These are phyloP conservation scores for Metschnikowia picachoensis DNA, from an alignment of 805 yeast species.

Conservation along the genomic window DNA sequence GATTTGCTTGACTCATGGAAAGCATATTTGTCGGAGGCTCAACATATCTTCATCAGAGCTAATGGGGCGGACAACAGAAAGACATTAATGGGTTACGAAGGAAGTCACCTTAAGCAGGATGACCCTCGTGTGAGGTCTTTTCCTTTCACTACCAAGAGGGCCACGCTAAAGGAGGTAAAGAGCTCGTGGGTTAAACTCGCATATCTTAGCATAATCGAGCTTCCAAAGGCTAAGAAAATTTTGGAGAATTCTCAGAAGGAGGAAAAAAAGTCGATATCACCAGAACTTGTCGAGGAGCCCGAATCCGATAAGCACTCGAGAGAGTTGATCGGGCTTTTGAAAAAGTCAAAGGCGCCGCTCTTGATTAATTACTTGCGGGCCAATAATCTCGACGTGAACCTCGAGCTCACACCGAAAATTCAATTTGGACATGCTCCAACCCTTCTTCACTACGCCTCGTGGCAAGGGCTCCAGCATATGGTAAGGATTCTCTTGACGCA, in stretches of 20 bases:
- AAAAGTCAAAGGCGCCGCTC: slow-evolving; percentile 74
- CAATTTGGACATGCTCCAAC: slow-evolving; percentile 63
- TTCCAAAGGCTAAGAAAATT: slow-evolving; percentile 43
- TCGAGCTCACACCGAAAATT: slow-evolving; percentile 50
- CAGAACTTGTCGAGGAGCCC: slow-evolving; percentile 12
- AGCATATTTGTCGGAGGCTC: slow-evolving; percentile 53
- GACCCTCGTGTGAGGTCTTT: slow-evolving; percentile 66
- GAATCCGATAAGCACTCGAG: slow-evolving; percentile 46
- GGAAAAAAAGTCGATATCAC: slow-evolving; percentile 13
- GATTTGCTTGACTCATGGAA: slow-evolving; percentile 67
- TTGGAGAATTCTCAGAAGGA: slow-evolving; percentile 10
- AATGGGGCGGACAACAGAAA: slow-evolving; percentile 66
- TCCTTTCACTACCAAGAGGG: slow-evolving; percentile 89
- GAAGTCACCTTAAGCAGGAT: slow-evolving; percentile 44
- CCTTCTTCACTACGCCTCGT: slow-evolving; percentile 72
- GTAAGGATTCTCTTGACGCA: slow-evolving; percentile 58
- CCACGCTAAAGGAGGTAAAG: slow-evolving; percentile 76
- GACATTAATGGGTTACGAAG: slow-evolving; percentile 63
- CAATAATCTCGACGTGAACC: slow-evolving; percentile 51
- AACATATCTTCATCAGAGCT: slow-evolving; percentile 74
- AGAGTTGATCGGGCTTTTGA: slow-evolving; percentile 57
- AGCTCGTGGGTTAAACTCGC: slow-evolving; percentile 80
- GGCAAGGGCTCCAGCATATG: slow-evolving; percentile 63
- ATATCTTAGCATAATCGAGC: slow-evolving; percentile 48
- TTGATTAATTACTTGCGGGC: slow-evolving; percentile 58